Conservation (phyloP, 1,284 basidiomycete genomes). For the Irpex rosettiformis region DNA sequence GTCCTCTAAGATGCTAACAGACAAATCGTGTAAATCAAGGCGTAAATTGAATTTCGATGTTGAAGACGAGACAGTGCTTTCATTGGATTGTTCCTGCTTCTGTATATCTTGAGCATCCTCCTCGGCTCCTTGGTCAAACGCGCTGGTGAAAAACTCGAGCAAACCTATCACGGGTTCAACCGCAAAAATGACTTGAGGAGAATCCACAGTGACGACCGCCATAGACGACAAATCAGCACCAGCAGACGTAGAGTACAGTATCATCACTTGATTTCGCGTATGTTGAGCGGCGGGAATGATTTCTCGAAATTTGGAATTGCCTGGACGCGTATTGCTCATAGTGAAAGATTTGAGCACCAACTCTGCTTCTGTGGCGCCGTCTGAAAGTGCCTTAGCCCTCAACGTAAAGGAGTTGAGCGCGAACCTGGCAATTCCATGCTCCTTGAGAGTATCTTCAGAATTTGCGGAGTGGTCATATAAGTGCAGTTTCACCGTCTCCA, state of each 20-base stretch:
- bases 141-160: constrained; percentile 79
- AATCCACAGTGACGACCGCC: constrained; percentile 88
- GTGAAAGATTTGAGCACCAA: constrained; percentile 88
- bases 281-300: constrained; percentile 92
- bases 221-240: constrained; percentile 57
- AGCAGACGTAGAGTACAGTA: constrained; percentile 81
- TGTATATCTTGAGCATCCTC: constrained; percentile 18
- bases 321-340: constrained; percentile 84
- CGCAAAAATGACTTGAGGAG: constrained; percentile 91
- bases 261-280: constrained; percentile 92
- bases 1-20: constrained; percentile 86
- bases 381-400: constrained; percentile 81
- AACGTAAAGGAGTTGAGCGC: constrained; percentile 80
- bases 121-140: constrained; percentile 36
- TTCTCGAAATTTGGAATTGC: constrained; percentile 87
- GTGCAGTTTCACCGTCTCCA: constrained; percentile 83
- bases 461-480: constrained; percentile 79
- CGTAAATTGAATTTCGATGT: constrained; percentile 58
- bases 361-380: constrained; percentile 85
- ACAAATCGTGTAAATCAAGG: constrained; percentile 90
- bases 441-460: constrained; percentile 58
- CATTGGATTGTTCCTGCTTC: constrained; percentile 18
- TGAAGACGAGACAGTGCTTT: constrained; percentile 18
- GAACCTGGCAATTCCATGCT: constrained; percentile 85
- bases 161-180: constrained; percentile 91